A percentile compares a stretch with the other conserved stretches of the same genome.
phyloP scores from a whole-genome alignment of 805 yeast species.

The Cyberlindnera saturnus region DNA sequence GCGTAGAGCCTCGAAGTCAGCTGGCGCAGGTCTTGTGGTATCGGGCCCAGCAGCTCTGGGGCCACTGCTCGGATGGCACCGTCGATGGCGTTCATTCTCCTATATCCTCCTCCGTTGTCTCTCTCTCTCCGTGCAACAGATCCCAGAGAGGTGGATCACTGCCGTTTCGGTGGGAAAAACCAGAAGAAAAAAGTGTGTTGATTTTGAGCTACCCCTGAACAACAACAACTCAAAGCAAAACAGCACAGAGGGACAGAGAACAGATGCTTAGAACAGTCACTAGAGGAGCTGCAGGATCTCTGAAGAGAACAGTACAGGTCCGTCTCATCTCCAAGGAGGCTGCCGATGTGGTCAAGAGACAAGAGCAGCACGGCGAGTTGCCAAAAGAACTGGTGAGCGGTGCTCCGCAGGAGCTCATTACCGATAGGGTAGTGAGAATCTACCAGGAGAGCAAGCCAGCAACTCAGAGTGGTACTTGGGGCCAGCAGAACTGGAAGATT shows the following conservation, averaged over 20 bases:
- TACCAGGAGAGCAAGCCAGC: slow-evolving; percentile 75
- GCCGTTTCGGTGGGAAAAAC: no score
- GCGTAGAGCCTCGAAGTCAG: slow-evolving; percentile 30
- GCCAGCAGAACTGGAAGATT: slow-evolving; percentile 57
- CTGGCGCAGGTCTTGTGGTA: slow-evolving; percentile 34
- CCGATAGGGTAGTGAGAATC: slow-evolving; percentile 67
- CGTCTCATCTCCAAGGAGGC: slow-evolving; percentile 1
- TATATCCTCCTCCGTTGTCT: no score
- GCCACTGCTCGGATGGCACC: slow-evolving; percentile 42
- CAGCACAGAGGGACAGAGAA: no score
- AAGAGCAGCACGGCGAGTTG: slow-evolving; percentile 23
- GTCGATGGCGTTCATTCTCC: slow-evolving; percentile 10
- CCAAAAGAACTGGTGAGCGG: slow-evolving; percentile 65
- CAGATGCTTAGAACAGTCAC: neutral
- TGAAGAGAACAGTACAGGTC: neutral
- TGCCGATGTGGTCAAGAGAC: slow-evolving; percentile 10
- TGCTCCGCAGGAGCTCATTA: slow-evolving; percentile 61
- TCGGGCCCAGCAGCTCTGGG: slow-evolving; percentile 40
- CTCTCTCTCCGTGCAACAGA: no score
- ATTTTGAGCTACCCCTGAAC: no score
- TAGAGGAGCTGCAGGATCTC: neutral
- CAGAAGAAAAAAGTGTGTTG: no score
- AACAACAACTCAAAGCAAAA: no score
- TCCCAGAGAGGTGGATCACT: no score
- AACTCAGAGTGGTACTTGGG: slow-evolving; percentile 61